Evolutionary conservation across 2,329 filamentous ascomycete species (phyloP).

Genomic region (Penicillium griseofulvum): DNA sequence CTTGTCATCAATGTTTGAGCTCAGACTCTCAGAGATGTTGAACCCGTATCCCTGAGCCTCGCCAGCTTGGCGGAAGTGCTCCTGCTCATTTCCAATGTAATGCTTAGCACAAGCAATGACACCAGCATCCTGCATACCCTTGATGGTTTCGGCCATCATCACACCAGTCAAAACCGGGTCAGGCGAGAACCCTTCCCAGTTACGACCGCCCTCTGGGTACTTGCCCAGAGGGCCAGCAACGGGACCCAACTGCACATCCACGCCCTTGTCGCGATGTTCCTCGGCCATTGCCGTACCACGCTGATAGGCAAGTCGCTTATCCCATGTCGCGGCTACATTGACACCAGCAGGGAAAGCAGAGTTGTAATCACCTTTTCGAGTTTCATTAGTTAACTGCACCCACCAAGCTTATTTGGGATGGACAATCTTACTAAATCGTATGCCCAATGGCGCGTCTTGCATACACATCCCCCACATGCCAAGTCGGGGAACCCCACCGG

Average conservation of each 20-base stretch:
- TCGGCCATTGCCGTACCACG: slow-evolving; percentile 71
- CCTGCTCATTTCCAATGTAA: slow-evolving; percentile 70
- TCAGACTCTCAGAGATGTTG: slow-evolving; percentile 61
- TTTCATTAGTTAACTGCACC: not conserved
- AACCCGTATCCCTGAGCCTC: slow-evolving; percentile 60
- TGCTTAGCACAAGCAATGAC: slow-evolving; percentile 83
- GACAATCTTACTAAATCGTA: slow-evolving; percentile 59
- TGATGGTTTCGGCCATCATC: slow-evolving; percentile 68
- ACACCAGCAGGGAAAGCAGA: slow-evolving; percentile 78
- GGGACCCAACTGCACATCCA: slow-evolving; percentile 73
- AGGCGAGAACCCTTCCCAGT: slow-evolving; percentile 67
- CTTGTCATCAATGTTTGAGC: slow-evolving; percentile 62
- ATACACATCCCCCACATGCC: slow-evolving; percentile 73
- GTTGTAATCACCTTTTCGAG: slow-evolving; percentile 63
- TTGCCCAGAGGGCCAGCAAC: slow-evolving; percentile 72
- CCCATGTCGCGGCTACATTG: slow-evolving; percentile 80
- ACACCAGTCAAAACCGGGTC: slow-evolving; percentile 74
- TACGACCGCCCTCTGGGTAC: slow-evolving; percentile 64
- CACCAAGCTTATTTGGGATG: not conserved
- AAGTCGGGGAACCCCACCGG: slow-evolving; percentile 47
- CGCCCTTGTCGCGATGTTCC: slow-evolving; percentile 72
- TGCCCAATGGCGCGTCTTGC: slow-evolving; percentile 80
- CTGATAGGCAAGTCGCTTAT: slow-evolving; percentile 65
- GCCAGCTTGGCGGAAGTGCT: slow-evolving; percentile 64
- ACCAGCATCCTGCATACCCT: slow-evolving; percentile 77